phyloP scores from a whole-genome alignment of 148 eudicot genomes.

The Rhododendron simsii region DNA sequence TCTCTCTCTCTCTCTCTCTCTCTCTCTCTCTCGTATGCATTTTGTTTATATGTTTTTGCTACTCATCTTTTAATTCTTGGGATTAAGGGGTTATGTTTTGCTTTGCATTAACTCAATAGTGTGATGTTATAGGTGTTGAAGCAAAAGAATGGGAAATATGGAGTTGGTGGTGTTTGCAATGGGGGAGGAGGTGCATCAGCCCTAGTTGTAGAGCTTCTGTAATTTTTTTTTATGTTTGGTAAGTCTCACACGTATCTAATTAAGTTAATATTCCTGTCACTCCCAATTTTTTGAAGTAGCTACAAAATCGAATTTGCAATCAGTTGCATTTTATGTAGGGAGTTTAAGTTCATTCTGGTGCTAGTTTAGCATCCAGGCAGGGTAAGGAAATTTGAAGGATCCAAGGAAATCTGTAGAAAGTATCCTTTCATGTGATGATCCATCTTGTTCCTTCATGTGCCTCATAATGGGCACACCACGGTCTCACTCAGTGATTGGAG shows the following conservation, averaged over 20 bases:
- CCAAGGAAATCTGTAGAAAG: background rate
- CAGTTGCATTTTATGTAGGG: background rate
- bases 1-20: background rate
- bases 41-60: background rate
- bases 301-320: background rate
- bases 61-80: too few relatives aligned
- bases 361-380: too few relatives aligned
- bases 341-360: background rate
- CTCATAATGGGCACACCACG: background rate
- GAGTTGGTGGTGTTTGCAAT: constrained; percentile 93
- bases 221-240: constrained; percentile 28
- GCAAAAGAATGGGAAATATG: constrained; percentile 78
- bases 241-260: constrained; percentile 4
- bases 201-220: constrained; percentile 74
- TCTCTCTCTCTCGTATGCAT: background rate
- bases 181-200: constrained; percentile 99
- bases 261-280: background rate
- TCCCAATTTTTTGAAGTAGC: background rate
- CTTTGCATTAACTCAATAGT: background rate
- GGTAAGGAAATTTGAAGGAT: background rate
- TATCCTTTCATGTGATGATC: background rate
- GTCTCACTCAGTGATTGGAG: background rate
- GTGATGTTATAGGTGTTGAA: constrained; percentile 54
- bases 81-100: background rate
- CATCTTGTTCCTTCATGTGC: background rate